These are phyloP conservation scores for Capronia coronata DNA, from an alignment of 2,329 filamentous ascomycete genomes.

Conservation along the genomic window DNA sequence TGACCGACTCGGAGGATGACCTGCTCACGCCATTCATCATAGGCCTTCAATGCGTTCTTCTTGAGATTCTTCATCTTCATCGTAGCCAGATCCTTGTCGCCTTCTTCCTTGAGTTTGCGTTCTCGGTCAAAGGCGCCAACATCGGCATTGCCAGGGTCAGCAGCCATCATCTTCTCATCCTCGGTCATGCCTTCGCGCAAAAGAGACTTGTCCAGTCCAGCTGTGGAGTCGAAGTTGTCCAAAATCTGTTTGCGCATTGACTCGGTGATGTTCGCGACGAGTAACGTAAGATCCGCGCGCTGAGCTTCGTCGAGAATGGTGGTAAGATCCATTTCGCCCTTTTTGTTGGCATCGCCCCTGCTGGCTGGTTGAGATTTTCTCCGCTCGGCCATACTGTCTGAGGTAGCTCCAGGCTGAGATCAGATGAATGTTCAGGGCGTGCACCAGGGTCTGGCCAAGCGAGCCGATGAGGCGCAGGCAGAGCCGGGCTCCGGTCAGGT, in stretches of 20 bases:
- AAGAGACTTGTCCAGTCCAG: slow-evolving; percentile 27
- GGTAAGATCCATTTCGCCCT: slow-evolving; percentile 35
- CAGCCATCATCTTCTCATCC: slow-evolving; percentile 28
- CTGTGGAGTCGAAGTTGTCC: slow-evolving; percentile 35
- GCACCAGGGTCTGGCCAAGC: background rate
- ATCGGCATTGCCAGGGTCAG: slow-evolving; percentile 29
- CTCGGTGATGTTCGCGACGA: slow-evolving; percentile 37
- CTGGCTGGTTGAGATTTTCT: slow-evolving; percentile 3
- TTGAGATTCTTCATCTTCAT: slow-evolving; percentile 46
- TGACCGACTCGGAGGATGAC: slow-evolving; percentile 67
- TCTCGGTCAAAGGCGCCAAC: slow-evolving; percentile 29
- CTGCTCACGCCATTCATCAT: slow-evolving; percentile 70
- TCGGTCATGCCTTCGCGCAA: slow-evolving; percentile 25
- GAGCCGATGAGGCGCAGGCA: background rate
- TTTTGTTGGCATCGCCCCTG: slow-evolving; percentile 14
- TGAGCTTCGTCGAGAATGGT: slow-evolving; percentile 39
- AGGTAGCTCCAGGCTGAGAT: background rate
- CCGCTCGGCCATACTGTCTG: slow-evolving; percentile 12
- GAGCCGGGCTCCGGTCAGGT: background rate
- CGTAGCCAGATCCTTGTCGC: slow-evolving; percentile 28
- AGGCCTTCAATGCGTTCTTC: slow-evolving; percentile 62
- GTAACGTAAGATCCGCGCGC: slow-evolving; percentile 38
- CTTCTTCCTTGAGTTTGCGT: slow-evolving; percentile 35
- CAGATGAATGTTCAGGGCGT: background rate
- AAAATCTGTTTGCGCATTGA: slow-evolving; percentile 38